These are phyloP conservation scores for Cyberlindnera sargentensis DNA, from an alignment of 805 yeast species.

Conservation along the genomic window DNA sequence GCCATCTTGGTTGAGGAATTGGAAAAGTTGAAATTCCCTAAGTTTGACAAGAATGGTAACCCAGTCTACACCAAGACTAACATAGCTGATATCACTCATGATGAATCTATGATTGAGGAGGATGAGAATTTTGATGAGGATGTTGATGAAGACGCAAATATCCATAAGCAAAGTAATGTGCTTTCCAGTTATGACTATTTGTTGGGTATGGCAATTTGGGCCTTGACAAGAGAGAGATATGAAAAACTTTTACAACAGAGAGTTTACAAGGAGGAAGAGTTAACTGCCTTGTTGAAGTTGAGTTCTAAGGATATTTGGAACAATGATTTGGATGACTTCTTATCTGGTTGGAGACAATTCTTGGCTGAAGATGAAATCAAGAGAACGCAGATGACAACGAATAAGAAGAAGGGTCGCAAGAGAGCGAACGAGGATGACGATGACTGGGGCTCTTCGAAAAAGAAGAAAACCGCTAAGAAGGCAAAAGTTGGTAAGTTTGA, in stretches of 20 bases:
- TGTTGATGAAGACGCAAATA: conserved; percentile 27
- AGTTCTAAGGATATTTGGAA: conserved; percentile 88
- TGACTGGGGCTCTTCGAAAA: conserved; percentile 11
- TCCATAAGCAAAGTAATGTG: conserved; percentile 41
- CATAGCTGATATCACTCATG: conserved; percentile 24
- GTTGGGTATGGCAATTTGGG: conserved; percentile 89
- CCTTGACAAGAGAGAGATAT: conserved; percentile 84
- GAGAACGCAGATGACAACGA: conserved; percentile 43
- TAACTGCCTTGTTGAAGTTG: conserved; percentile 55
- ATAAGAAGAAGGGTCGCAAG: conserved; percentile 35
- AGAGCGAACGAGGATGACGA: conserved; percentile 25
- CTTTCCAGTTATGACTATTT: conserved; percentile 76
- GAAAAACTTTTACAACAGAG: conserved; percentile 69
- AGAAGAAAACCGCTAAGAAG: conserved; percentile 14
- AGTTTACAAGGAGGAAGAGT: conserved; percentile 64
- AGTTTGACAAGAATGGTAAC: conserved; percentile 62
- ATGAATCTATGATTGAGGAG: conserved; percentile 30
- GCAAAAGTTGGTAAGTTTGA: conserved; percentile 13
- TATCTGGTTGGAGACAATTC: conserved; percentile 59
- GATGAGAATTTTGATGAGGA: conserved; percentile 37
- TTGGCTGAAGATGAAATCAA: conserved; percentile 56
- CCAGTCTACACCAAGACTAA: conserved; percentile 43
- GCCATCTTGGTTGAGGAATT: conserved; percentile 57
- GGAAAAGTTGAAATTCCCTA: conserved; percentile 60
- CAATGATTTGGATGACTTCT: conserved; percentile 71